Evolutionary conservation across 1,139 yeast species (phyloP).

Genomic region (Hyphopichia khmerensis): DNA sequence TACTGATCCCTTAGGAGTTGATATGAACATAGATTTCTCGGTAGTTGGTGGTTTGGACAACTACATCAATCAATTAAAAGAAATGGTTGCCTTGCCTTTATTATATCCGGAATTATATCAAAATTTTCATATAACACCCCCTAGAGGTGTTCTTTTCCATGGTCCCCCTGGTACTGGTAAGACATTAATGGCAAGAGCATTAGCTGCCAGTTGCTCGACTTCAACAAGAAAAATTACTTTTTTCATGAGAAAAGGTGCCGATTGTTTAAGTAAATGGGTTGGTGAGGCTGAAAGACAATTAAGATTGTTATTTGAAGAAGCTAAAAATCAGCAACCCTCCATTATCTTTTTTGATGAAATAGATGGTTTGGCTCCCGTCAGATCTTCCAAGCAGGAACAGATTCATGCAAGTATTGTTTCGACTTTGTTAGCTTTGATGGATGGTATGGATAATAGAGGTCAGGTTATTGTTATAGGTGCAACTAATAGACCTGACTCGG

Average conservation of each 20-base stretch:
- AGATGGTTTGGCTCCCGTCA: constrained; percentile 96
- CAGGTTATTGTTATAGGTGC: constrained; percentile 98
- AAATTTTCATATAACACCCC: constrained; percentile 90
- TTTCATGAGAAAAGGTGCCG: constrained; percentile 99
- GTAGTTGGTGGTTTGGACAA: constrained; percentile 92
- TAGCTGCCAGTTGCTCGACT: constrained; percentile 92
- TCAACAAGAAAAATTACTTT: constrained; percentile 83
- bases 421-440: constrained; percentile 92
- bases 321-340: constrained; percentile 92
- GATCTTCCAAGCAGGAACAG: constrained; percentile 96
- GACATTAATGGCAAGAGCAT: constrained; percentile 95
- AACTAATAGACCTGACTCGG: constrained; percentile 95
- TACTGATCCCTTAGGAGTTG: constrained; percentile 92
- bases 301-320: constrained; percentile 89
- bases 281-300: constrained; percentile 98
- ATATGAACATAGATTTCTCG: constrained; percentile 86
- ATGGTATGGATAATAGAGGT: constrained; percentile 97
- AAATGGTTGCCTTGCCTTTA: constrained; percentile 94
- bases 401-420: constrained; percentile 97
- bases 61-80: constrained; percentile 88
- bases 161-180: constrained; percentile 99
- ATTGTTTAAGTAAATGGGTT: constrained; percentile 96
- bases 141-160: constrained; percentile 95
- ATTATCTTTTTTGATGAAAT: constrained; percentile 96
- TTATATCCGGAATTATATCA: constrained; percentile 92